Percentiles rank a stretch among this genome's conserved stretches.
Conservation (phyloP, 192 early-diverging fungal species). For the Rhizophagus clarus region DNA sequence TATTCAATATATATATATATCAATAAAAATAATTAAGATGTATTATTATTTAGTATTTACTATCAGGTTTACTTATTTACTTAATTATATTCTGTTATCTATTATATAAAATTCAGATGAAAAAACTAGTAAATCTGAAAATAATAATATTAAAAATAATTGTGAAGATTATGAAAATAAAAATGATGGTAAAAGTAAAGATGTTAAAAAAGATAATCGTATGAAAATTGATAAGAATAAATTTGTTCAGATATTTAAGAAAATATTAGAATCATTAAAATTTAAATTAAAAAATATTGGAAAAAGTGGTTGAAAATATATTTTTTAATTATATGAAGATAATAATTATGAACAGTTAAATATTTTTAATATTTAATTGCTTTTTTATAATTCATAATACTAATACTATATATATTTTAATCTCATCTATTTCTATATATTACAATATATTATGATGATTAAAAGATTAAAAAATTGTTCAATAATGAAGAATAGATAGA, state of each 20-base stretch:
- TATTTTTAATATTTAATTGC: constrained; percentile 12
- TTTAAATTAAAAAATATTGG: constrained; percentile 8
- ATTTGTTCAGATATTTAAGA: neutral
- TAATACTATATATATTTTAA: constrained; percentile 22
- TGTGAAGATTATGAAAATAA: neutral
- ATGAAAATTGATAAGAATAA: constrained; percentile 8
- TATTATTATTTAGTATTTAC: no score
- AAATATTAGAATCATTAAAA: constrained; percentile 7
- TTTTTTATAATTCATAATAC: constrained; percentile 11
- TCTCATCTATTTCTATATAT: constrained; percentile 22
- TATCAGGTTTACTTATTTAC: no score
- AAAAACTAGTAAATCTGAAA: neutral
- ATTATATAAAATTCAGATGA: no score
- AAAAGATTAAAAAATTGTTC: constrained; percentile 12
- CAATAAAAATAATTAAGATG: no score
- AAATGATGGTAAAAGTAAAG: neutral
- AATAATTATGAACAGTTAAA: no score
- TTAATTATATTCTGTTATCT: no score
- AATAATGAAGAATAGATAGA: constrained; percentile 21
- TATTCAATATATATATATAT: no score
- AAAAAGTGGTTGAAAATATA: no score
- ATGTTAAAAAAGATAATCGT: neutral
- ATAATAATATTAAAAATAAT: neutral
- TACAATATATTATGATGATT: constrained; percentile 18
- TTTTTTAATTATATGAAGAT: no score